Base-by-base conservation (phyloP, 164 flowering plant species). In the Kalanchoe fedtschenkoi region DNA sequence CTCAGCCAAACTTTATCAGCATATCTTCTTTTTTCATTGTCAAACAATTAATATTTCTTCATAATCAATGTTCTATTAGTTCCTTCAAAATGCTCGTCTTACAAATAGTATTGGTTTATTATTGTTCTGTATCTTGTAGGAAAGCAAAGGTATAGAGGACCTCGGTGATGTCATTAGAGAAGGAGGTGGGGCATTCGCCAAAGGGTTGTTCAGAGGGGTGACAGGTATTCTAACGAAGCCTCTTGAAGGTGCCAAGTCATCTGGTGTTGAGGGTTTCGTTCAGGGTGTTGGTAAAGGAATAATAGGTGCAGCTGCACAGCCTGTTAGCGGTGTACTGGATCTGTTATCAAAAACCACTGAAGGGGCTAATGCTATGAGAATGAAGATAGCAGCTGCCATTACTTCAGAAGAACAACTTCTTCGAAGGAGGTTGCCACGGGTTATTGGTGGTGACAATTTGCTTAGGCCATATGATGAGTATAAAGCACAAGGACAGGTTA, bases 231-330 rank as follows among this genome's bases (percentile, higher is more conserved):
- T 95, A 58, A 95, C 99, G 41, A 95, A 95, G 74, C 99, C 97
- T 69, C 88, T 95, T 67, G 97, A 95, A 83, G 99, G 99, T 68
- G 99, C 99, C 69, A 95, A 95, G 72, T 68, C 82, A 65, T 91
- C 99, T 63, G 99, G 99, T 54, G 97, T 95, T 62, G 99, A 91
- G 75, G 99, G 99, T 39, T 95, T 95, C 72, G 96, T 95, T 66
- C 96, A 87, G 76, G 99, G 99, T 72, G 95, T 95, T 72, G 99
- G 99, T 26, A 95, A 87, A 78, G 99, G 99, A 61, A 62, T 95
- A 69, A 87, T 95, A 35, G 99, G 99, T 68, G 99, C 88, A 16
- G 97, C 99, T 68, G 97, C 97, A 30, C 99, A 95, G 71, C 99
- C 99, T 51, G 89, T 91, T 60, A 91, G 97, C 72, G 99, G 99